Conservation (phyloP, 345 rosid genomes). For the Erucastrum elatum region DNA sequence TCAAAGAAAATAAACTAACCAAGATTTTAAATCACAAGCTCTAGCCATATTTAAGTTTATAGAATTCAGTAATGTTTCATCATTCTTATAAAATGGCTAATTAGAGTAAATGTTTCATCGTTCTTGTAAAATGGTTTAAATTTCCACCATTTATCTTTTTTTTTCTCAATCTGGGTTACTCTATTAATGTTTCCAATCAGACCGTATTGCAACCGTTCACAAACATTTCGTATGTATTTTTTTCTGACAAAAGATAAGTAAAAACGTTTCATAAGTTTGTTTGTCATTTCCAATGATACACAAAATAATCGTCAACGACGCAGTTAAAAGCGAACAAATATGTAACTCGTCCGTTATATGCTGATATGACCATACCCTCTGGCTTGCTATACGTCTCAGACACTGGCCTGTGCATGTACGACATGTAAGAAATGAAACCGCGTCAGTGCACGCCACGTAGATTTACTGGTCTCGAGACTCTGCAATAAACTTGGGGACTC, state of each 20-base stretch:
- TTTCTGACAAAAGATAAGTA: no score
- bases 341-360: not conserved
- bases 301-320: constrained; percentile 9
- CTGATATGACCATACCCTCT: constrained; percentile 12
- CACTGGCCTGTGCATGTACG: constrained; percentile 31
- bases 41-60: not conserved
- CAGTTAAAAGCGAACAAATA: not conserved
- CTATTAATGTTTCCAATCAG: no score
- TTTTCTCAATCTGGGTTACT: no score
- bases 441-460: constrained; percentile 13
- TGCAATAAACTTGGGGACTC: constrained; percentile 28
- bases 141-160: not conserved
- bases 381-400: constrained; percentile 14
- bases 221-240: not conserved
- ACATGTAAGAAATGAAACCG: constrained; percentile 10
- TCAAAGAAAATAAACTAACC: not conserved
- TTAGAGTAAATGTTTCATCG: not conserved
- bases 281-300: not conserved
- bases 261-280: not conserved
- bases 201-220: not conserved
- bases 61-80: no score
- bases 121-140: not conserved
- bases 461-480: constrained; percentile 6
- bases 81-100: not conserved
- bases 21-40: not conserved